Evolutionary conservation across 768 basidiomycete genomes (phyloP).

Genomic region (Mycena albidolilacea): DNA sequence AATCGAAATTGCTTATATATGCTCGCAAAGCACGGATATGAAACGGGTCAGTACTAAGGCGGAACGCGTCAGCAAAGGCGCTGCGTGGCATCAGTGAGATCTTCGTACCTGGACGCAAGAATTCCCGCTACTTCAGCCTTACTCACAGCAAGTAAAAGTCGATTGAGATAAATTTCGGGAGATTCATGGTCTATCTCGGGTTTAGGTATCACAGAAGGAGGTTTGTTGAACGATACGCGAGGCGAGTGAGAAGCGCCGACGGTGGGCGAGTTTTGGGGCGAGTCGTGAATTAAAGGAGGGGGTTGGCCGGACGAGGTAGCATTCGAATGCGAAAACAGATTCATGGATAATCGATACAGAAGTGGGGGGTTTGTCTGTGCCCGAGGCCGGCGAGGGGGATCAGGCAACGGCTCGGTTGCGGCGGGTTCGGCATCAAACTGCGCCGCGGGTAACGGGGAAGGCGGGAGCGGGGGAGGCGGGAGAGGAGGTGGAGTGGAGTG

Average conservation of each 20-base stretch:
- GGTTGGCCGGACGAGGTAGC: constrained; percentile 39
- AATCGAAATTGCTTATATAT: constrained; percentile 86
- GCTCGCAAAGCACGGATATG: constrained; percentile 76
- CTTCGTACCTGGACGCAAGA: constrained; percentile 82
- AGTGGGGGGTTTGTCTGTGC: constrained; percentile 78
- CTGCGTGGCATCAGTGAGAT: not conserved
- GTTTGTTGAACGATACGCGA: constrained; percentile 60
- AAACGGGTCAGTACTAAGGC: constrained; percentile 77
- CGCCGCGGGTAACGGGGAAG: constrained; percentile 34
- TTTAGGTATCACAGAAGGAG: constrained; percentile 62
- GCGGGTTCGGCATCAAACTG: not conserved
- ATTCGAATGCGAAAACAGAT: constrained; percentile 65
- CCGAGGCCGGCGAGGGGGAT: constrained; percentile 51
- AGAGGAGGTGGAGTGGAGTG: constrained; percentile 41
- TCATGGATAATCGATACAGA: constrained; percentile 78
- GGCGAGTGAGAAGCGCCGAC: constrained; percentile 56
- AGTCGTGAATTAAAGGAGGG: constrained; percentile 30
- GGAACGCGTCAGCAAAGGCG: constrained; percentile 28
- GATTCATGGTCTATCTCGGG: constrained; percentile 74
- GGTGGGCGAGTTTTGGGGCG: constrained; percentile 35
- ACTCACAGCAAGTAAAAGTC: constrained; percentile 75
- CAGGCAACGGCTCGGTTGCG: constrained; percentile 24
- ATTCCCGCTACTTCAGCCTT: constrained; percentile 87
- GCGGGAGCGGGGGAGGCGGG: constrained; percentile 34
- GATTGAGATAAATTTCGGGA: constrained; percentile 76